Evolutionary conservation across 2,329 filamentous ascomycete genomes (phyloP), one percentile per base, ranked within the genome.

Genomic region (Pyrenophora graminea): DNA sequence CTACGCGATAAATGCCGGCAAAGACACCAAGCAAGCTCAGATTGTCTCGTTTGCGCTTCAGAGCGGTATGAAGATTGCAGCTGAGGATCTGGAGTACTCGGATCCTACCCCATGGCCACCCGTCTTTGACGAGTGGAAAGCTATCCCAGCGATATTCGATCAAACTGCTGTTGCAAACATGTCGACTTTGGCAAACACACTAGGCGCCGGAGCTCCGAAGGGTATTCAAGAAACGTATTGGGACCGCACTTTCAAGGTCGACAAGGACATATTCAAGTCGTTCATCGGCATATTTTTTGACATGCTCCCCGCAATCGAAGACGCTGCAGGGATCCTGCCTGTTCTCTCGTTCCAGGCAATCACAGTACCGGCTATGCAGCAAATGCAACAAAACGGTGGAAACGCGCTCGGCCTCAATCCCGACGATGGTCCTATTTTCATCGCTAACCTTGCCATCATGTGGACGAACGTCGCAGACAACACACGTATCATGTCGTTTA

Each of bases 361-460:
- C 46, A 68, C 68, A 1, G 49, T 53, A 0, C 53, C 51, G 1
- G 55, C 54, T 13, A 56, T 72, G 31, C 25, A 53, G 21, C 45
- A 56, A 23, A 70, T 72, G 66, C 45, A 58, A 33, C 52, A 64
- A 46, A 58, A 65, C 12, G 66, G 63, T 31, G 70, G 70, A 0
- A 72, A 73, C 31, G 52, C 67, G 7, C 58, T 71, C 7, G 68
- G 69, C 5, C 60, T 72, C n/a, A 42, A 53, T 7, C 37, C 62
- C 6, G 48, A 47, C 1, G 23, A 48, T 6, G 63, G 67, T 0
- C 67, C 67, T 0, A 39, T 69, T 10, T 59, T 63, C 46, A 58
- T 66, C 45, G 47, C 58, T 23, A 58, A 62, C 12, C 43, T 61
- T 17, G 62, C 51, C 17, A 55, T 56, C 30, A 59, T 61, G 56